These are phyloP conservation scores for Coemansia sp. DNA, from an alignment of 192 early-diverging fungal genomes.

Conservation along the genomic window DNA sequence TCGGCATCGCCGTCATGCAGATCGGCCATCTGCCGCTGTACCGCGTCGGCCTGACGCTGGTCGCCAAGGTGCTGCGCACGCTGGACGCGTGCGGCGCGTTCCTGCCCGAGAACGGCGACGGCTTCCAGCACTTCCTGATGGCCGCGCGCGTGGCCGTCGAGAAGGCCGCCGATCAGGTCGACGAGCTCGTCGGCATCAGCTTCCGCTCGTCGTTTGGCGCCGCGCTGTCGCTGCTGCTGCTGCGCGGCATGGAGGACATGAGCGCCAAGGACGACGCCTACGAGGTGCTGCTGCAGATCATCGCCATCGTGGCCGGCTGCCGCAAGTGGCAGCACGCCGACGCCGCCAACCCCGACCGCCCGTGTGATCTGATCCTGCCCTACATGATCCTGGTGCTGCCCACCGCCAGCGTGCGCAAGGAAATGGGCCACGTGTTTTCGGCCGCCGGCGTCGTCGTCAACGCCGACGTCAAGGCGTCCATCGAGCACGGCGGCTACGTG, in stretches of 20 bases:
- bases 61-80: constrained; percentile 68
- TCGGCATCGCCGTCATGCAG: constrained; percentile 81
- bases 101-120: constrained; percentile 56
- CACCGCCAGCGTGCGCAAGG: constrained; percentile 69
- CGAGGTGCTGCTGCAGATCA: constrained; percentile 64
- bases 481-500: constrained; percentile 47
- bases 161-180: constrained; percentile 68
- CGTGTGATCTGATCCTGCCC: constrained; percentile 55
- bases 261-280: constrained; percentile 70
- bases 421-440: constrained; percentile 50
- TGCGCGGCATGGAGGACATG: constrained; percentile 79
- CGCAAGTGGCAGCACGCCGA: constrained; percentile 49
- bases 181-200: constrained; percentile 69
- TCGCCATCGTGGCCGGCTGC: constrained; percentile 68
- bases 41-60: constrained; percentile 62
- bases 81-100: constrained; percentile 73
- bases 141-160: constrained; percentile 66
- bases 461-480: constrained; percentile 19
- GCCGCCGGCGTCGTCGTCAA: constrained; percentile 20
- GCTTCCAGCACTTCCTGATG: constrained; percentile 70
- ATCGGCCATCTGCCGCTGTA: constrained; percentile 82
- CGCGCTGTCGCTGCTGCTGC: constrained; percentile 71
- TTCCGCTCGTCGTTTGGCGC: constrained; percentile 87
- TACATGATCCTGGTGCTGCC: constrained; percentile 80
- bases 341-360: constrained; percentile 12